Percentiles rank a stretch among this genome's conserved stretches.
These are phyloP conservation scores for Boletus sp. DNA, from an alignment of 768 basidiomycete genomes.

Conservation along the genomic window DNA sequence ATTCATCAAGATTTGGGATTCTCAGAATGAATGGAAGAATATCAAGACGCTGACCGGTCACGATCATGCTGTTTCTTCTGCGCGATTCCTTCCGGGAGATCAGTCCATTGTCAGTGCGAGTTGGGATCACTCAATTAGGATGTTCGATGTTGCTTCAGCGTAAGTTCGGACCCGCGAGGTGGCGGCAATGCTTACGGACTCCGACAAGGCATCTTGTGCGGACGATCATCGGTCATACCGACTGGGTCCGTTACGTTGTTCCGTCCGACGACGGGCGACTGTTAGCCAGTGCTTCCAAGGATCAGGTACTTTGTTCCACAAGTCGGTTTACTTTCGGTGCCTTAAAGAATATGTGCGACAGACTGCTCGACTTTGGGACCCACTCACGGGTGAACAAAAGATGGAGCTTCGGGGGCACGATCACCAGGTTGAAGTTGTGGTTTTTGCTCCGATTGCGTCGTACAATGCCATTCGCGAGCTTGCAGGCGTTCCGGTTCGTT, in stretches of 20 bases:
- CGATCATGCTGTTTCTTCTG: constrained; percentile 87
- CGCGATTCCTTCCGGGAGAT: constrained; percentile 81
- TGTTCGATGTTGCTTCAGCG: constrained; percentile 88
- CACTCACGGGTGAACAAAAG: constrained; percentile 70
- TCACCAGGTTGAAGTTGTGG: constrained; percentile 77
- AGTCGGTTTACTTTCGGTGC: background rate
- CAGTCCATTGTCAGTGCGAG: constrained; percentile 83
- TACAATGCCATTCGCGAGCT: constrained; percentile 77
- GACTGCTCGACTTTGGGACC: constrained; percentile 79
- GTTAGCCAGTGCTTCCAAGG: constrained; percentile 79
- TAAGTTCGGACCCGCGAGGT: constrained; percentile 36
- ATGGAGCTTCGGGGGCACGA: constrained; percentile 85
- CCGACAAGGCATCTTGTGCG: constrained; percentile 62
- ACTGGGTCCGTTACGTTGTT: constrained; percentile 76
- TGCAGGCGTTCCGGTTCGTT: constrained; percentile 62
- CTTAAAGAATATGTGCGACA: constrained; percentile 26
- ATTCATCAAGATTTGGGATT: constrained; percentile 91
- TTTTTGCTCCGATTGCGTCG: constrained; percentile 74
- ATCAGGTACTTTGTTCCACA: constrained; percentile 57
- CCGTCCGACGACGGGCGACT: constrained; percentile 71
- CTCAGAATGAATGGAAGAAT: constrained; percentile 87
- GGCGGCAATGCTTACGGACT: constrained; percentile 9
- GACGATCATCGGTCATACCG: constrained; percentile 72
- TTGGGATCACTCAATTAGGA: constrained; percentile 78
- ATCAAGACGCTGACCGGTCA: constrained; percentile 84